Evolutionary conservation across 2,329 filamentous ascomycete genomes (phyloP).

Genomic region (Botrytis sinoallii): DNA sequence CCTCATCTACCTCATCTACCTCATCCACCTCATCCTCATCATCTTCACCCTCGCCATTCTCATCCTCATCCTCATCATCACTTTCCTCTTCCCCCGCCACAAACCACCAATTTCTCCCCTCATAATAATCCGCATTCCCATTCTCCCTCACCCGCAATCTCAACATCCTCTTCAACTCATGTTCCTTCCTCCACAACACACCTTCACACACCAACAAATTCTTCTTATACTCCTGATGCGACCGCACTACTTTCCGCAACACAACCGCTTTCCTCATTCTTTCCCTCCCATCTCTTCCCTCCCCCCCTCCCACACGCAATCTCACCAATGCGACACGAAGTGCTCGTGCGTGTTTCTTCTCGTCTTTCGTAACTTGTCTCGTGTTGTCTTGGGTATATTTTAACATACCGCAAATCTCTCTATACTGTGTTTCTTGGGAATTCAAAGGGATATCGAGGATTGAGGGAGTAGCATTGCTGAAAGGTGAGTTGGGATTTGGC

Average conservation of each 20-base stretch:
- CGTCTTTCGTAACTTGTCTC: no score
- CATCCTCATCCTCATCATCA: background rate
- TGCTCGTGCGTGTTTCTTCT: no score
- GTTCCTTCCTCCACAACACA: background rate
- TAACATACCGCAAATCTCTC: background rate
- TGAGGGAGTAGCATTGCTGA: background rate
- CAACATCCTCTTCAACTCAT: background rate
- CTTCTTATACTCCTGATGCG: background rate
- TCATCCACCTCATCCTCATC: background rate
- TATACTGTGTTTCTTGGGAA: background rate
- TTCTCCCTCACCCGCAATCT: background rate
- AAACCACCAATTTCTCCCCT: background rate
- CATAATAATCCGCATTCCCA: background rate
- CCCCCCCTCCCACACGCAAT: background rate
- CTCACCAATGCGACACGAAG: background rate
- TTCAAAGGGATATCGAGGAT: background rate
- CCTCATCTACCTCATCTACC: no score
- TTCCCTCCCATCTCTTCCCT: background rate
- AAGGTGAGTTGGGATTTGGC: background rate
- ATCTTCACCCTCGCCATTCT: no score
- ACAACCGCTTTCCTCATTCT: background rate
- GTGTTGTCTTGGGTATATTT: background rate
- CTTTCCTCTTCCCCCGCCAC: background rate
- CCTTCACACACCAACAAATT: background rate
- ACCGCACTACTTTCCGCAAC: background rate